phyloP scores from a whole-genome alignment of 106 monocot genomes.

The Allium cepa region DNA sequence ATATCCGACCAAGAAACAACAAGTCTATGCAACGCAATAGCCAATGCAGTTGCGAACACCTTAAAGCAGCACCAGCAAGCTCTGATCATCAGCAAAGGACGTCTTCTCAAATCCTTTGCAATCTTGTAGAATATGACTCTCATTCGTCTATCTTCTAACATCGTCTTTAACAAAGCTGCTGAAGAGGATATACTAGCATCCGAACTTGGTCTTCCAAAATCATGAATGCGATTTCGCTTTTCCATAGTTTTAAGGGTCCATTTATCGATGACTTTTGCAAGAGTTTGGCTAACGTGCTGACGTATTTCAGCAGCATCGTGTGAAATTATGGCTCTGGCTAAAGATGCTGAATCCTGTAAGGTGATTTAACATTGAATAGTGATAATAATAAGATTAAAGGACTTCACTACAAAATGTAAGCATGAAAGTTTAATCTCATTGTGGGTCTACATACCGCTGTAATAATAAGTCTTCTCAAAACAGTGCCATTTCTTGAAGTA shows the following conservation, averaged over 20 bases:
- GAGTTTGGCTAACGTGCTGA: constrained; percentile 19
- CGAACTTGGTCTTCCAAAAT: constrained; percentile 7
- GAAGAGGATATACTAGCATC: constrained; percentile 5
- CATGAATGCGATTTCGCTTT: neutral
- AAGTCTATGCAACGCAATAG: constrained; percentile 28
- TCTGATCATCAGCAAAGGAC: constrained; percentile 51
- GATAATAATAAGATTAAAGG: neutral
- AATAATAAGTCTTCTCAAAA: constrained; percentile 75
- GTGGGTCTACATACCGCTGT: constrained; percentile 38
- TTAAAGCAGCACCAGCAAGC: constrained; percentile 39
- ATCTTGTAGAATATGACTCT: constrained; percentile 60
- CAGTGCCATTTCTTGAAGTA: constrained; percentile 59
- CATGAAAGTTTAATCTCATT: neutral
- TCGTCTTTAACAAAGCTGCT: constrained; percentile 8
- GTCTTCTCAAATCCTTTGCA: constrained; percentile 21
- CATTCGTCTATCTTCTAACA: constrained; percentile 40
- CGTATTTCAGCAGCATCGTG: constrained; percentile 46
- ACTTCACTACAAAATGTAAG: neutral
- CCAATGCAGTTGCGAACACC: constrained; percentile 27
- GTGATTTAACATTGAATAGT: neutral
- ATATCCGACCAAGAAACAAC: constrained; percentile 24
- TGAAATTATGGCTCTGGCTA: constrained; percentile 43
- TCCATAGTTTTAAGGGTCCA: constrained; percentile 22
- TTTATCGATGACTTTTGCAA: constrained; percentile 51
- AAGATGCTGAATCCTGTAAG: constrained; percentile 51